These are phyloP conservation scores for Dactylellina drechsleri DNA, from an alignment of 2,329 filamentous ascomycete genomes.

Conservation along the genomic window DNA sequence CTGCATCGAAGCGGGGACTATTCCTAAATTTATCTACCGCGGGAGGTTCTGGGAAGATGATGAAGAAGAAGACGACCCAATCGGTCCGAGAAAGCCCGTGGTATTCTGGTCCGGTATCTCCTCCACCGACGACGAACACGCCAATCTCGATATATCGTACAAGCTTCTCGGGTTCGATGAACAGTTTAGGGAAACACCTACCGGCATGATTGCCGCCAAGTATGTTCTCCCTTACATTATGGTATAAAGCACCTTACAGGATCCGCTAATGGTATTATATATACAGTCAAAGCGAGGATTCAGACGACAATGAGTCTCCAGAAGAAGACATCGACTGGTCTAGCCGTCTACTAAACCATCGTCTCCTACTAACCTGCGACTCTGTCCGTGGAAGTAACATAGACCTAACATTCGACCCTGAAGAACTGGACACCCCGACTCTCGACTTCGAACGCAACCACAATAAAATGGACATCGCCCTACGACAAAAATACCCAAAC, in stretches of 20 bases:
- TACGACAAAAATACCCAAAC: slow-evolving; percentile 27
- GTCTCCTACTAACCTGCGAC: slow-evolving; percentile 44
- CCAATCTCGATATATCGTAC: slow-evolving; percentile 34
- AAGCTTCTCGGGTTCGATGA: slow-evolving; percentile 23
- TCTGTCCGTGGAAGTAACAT: slow-evolving; percentile 45
- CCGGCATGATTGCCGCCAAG: slow-evolving; percentile 18
- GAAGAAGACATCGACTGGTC: slow-evolving; percentile 38
- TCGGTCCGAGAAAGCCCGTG: slow-evolving; percentile 2
- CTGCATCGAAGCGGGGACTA: slow-evolving; percentile 27
- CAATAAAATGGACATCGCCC: slow-evolving; percentile 16
- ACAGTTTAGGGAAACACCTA: slow-evolving; percentile 24
- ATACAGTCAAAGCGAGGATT: not conserved
- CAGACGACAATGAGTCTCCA: not conserved
- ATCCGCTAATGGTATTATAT: not conserved
- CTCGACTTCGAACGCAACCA: slow-evolving; percentile 33
- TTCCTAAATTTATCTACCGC: slow-evolving; percentile 28
- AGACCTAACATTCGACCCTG: slow-evolving; percentile 34
- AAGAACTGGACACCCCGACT: slow-evolving; percentile 42
- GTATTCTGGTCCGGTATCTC: slow-evolving; percentile 22
- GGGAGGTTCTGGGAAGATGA: not conserved
- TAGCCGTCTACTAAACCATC: slow-evolving; percentile 27
- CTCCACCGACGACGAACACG: slow-evolving; percentile 19
- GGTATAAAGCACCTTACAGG: not conserved
- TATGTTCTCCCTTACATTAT: slow-evolving; percentile 5
- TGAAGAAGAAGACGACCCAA: not conserved